Evolutionary conservation across 2,329 filamentous ascomycete genomes (phyloP), one percentile per base, ranked within the genome.

Genomic region (Stemphylium vesicarium): DNA sequence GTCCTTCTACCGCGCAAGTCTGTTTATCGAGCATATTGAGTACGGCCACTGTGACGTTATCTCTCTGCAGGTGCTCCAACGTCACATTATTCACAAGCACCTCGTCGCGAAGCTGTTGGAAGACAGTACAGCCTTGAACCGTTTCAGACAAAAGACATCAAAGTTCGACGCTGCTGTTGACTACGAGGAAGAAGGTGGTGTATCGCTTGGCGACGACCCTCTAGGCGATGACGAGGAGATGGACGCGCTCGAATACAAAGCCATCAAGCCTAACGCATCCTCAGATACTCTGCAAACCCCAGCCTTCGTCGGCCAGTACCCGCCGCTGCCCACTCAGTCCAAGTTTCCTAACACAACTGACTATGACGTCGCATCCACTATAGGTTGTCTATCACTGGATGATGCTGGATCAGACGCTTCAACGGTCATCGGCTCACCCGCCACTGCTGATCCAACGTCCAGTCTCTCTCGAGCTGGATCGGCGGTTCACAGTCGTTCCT

Each of bases 21-120:
- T 75, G 4, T 69, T 85, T 35, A 80, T 86, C 52, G 71, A 72
- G 13, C 85, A 88, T 60, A 77, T 87, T 16, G 84, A 87, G 62
- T 74, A 77, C 9, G 79, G 79, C 16, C 68, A 80, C 32, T 88
- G 85, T 64, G 42, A 59, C 0, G 69, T 68, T 2, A 81, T 85
- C 56, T 63, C 59, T 2, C 60, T 73, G 0, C 54, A 67, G 0
- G 72, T 81, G 11, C 83, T 85, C 55, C 67, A 77, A 13, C 75
- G 75, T n/a, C 75, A 81, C 41, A 76, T 84, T 18, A 75, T 80
- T 13, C 80, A 84, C 65, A 85, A 82, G 62, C 68, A 77, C 29
- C 73, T 85, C 36, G 69, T 81, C 47, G 77, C 73, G 1, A 59
- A 71, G 40, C 63, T 73, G 0, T 52, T 75, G 20, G 57, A 66